Percentiles rank a stretch among this genome's conserved stretches.
Conservation (phyloP, 306 rosid genomes). For the Amphicarpaea edgeworthii region DNA sequence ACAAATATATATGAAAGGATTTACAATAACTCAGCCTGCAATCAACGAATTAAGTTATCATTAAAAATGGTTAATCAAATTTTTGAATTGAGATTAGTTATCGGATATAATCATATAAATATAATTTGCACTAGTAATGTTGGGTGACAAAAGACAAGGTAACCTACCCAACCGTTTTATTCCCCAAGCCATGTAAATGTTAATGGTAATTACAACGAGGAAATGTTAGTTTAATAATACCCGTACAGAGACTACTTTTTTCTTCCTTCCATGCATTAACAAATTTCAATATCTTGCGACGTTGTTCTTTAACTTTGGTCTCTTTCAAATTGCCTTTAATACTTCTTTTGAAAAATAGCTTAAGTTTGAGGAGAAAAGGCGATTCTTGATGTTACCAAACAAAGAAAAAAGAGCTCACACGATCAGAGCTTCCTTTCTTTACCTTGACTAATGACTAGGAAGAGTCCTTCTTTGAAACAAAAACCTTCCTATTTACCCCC, state of each 20-base stretch:
- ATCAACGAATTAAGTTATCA: no score
- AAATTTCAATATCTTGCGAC: constrained; percentile 64
- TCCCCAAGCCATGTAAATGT: background rate
- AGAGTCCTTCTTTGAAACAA: constrained; percentile 56
- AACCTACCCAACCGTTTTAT: constrained; percentile 1
- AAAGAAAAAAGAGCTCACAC: constrained; percentile 35
- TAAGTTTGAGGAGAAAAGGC: constrained; percentile 37
- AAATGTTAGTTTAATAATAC: constrained; percentile 7
- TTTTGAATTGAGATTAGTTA: no score
- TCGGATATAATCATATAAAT: no score
- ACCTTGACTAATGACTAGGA: constrained; percentile 67
- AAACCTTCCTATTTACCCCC: constrained; percentile 40
- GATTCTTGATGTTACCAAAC: constrained; percentile 49
- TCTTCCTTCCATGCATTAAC: constrained; percentile 36
- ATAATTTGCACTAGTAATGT: no score
- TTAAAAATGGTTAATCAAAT: no score
- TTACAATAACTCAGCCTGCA: no score
- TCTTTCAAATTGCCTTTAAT: constrained; percentile 50
- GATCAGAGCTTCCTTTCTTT: constrained; percentile 56
- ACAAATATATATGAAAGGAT: no score
- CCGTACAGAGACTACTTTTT: constrained; percentile 33
- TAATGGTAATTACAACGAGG: constrained; percentile 1
- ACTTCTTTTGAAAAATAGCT: constrained; percentile 58
- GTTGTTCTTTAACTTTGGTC: constrained; percentile 47
- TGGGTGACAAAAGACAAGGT: no score